Base-by-base conservation (phyloP, 345 rosid species). In the Citrus unshiu region DNA sequence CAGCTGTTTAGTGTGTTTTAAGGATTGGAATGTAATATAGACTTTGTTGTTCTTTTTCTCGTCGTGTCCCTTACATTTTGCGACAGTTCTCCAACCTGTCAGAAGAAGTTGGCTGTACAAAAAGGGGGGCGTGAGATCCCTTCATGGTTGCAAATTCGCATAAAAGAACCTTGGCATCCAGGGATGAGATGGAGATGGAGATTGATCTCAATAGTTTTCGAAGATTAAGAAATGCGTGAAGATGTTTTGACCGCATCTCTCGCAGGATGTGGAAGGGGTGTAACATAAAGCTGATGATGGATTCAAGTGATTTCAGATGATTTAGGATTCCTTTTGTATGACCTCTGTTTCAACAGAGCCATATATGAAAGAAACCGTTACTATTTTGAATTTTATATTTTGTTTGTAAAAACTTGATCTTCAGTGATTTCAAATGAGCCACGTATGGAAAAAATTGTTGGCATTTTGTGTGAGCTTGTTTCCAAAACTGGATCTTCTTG, bases 11-110 rank as follows among this genome's bases (percentile, higher is more conserved):
- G 51, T 46, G 51, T 46, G 51, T 46, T 1, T 46, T 46, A 46
- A 30, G 70, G 70, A 75, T 46, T 61, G 16, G 68, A 40, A 46
- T 74, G 68, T 74, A 46, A 75, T 75, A 75, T 43, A 63, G 59
- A 65, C 46, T 49, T 27, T 0, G 39, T n/a, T 5, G 18, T 30
- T 9, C 40, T 13, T 4, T 43, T 40, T 74, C 18, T 25, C 29
- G 25, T 39, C 0, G 3, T 46, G 76, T 37, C 54, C 51, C 19
- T 6, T n/a, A 18, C 3, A 62, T 29, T 4, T 27, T 19, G 29
- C 24, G 0, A 35, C 37, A 8, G 6, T 6, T 73, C 25, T 29
- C 14, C 14, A 6, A 21, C 21, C 22, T 13, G 14, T 61, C 39
- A 7, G 10, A 25, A 30, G 43, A 71, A 71, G 56, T 71, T 51